Evolutionary conservation across 768 basidiomycete genomes (phyloP), one percentile per base, ranked within the genome.

Genomic region (Gelatoporia subvermispora): DNA sequence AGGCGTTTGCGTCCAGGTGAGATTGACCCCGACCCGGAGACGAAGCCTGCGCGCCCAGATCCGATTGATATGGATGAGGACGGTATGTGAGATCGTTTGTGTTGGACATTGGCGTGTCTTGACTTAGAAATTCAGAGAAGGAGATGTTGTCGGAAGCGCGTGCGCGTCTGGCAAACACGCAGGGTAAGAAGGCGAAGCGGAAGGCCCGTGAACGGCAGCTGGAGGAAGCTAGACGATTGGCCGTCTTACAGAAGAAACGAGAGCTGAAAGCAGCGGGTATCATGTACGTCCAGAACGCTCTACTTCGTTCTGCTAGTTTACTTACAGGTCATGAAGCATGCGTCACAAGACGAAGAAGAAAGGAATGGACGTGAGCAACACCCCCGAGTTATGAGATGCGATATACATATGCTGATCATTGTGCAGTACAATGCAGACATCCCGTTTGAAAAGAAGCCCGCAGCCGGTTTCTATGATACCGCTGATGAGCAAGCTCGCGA

Each of bases 61-160:
- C 96, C 96, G 5, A 97, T 98, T 58, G 96, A 99, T 70, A 99
- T 99, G 96, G 96, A 99, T 64, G 96, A 99, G 70, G 96, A 98
- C 63, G 94, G 91, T 87, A 54, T 49, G 79, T 70, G 2, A 3
- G 4, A 31, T 16, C 8, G 4, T 8, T 4, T 17, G 1, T 2
- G 23, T 13, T 48, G 23, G 15, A 38, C 15, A 36, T 36, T 24
- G 5, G 28, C 13, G 47, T 45, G 23, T 13, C 37, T 23, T 59
- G 35, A 54, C 20, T 24, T 49, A 52, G 34, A 17, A 41, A 11
- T 54, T 22, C 58, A 93, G 93, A 98, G 69, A 98, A 98, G 83
- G 96, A 98, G 67, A 98, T 99, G 96, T 71, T 99, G 60, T 98
- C 96, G 1, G 96, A 99, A 67, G 96, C 96, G 23, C 85, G 96